Evolutionary conservation across 169 alveolate genomes (phyloP), one percentile per base, ranked within the genome.

Genomic region (Plasmodium coatneyi): DNA sequence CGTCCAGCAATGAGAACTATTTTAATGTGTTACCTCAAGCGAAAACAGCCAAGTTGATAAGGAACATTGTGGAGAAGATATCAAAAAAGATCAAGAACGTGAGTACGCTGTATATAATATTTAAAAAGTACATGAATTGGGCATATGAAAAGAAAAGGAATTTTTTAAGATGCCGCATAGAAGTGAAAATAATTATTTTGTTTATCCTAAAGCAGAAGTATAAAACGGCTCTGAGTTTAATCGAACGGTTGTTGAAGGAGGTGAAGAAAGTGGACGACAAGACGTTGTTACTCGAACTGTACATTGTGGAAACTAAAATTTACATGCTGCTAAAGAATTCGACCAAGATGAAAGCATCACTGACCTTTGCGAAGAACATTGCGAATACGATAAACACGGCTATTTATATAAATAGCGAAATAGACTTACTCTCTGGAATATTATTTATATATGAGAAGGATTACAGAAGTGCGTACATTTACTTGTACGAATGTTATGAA

Each of bases 401-500:
- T 10, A 99, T 99, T 22, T 95, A 97, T 54, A 96, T 98, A 49
- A 98, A 98, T 92, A 99, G 99, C 71, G 99, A 99, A 83, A 98
- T 99, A 41, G 99, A 99, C 92, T 96, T 98, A 83, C 97, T 97
- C 92, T 97, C 99, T 14, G 98, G 98, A 5, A 91, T 97, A 43
- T 66, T 97, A 54, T 96, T 91, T 56, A 95, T 96, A 34, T 94
- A 96, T 66, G 98, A 97, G 78, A 96, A 95, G 87, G 99, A 99
- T 94, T 99, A 97, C 94, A 96, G 97, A 78, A 98, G 99, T 43
- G 99, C 99, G 6, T 99, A 97, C 93, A 98, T 99, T 19, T 99
- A 99, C 93, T 97, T 99, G 96, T 99, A 96, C 92, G 99, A 99
- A 95, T 98, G 99, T 36, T 98, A 98, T 92, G 99, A 99, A 92